Base-by-base conservation (phyloP, 495 filamentous ascomycete species). In the Beverwykella pulmonaria region DNA sequence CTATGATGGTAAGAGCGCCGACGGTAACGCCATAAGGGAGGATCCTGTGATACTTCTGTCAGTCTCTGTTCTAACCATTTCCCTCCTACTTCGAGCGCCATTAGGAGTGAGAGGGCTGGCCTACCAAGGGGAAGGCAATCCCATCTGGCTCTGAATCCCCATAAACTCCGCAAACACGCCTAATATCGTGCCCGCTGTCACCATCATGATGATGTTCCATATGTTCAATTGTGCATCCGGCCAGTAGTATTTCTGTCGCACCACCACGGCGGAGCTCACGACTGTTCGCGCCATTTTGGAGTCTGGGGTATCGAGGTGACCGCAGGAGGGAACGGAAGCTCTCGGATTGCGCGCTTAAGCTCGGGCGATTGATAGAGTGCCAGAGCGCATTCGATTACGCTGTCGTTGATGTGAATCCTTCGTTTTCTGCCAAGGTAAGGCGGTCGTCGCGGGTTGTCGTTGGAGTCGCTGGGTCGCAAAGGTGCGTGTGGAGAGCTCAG, bases 111-210 rank as follows among this genome's bases (percentile, higher is more conserved):
- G 48, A 50, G 36, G 14, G 57, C 19, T 26, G 19, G 81, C 86
- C 66, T 78, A 97, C 94, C 94, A 98, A 70, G 94, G 94, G 48
- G 89, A 84, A 15, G 85, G 82, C 22, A 94, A 77, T 29, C 82
- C 66, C 59, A 97, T 79, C 53, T 86, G 83, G 49, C 87, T 76
- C 75, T 98, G 94, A 20, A 94, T 86, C 19, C 82, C 74, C 75
- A 96, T 89, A 70, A 99, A 96, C 68, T 86, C 87, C 7, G 88
- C 82, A 73, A 92, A 92, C n/a, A 97, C 85, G 12, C 93, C 95
- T 25, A 98, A 83, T 52, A 93, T 90, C 60, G 87, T 88, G 62
- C 88, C 84, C 0, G 88, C 87, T 6, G 89, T 87, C 0, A 88
- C 85, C 0, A 98, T 81, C 80, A 97, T 92, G 69, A 95, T 82